Evolutionary conservation across 805 yeast species (phyloP).

Genomic region (Candida silvicultrix): DNA sequence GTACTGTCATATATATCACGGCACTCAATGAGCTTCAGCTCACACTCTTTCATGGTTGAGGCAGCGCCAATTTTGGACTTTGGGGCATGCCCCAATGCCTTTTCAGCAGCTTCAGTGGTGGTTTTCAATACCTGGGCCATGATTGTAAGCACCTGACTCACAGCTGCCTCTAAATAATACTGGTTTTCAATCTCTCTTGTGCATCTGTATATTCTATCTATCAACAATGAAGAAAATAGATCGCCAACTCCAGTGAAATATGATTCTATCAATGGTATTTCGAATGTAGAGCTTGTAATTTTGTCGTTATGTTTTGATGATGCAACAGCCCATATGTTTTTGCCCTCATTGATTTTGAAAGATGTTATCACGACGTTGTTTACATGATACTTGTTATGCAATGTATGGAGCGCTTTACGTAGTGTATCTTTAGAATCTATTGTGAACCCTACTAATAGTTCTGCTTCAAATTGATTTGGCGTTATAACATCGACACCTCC

Average conservation of each 20-base stretch:
- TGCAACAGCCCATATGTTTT: conserved; percentile 11
- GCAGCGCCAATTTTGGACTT: conserved; percentile 49
- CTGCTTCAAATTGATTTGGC: conserved; percentile 89
- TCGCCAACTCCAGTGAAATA: conserved; percentile 97
- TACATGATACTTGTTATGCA: conserved; percentile 45
- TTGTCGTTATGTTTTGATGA: conserved; percentile 8
- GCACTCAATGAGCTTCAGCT: conserved; percentile 61
- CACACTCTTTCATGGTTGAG: conserved; percentile 65
- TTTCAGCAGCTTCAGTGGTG: conserved; percentile 36
- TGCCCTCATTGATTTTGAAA: conserved; percentile 25
- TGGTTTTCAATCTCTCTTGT: conserved; percentile 1
- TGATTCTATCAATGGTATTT: conserved; percentile 59
- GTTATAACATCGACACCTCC: conserved; percentile 67
- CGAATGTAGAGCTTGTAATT: conserved; percentile 25
- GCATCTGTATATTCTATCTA: conserved; percentile 50
- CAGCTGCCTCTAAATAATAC: conserved; percentile 26
- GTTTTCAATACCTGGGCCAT: conserved; percentile 45
- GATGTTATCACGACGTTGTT: conserved; percentile 67
- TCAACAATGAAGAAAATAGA: conserved; percentile 70
- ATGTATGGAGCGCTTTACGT: conserved; percentile 34
- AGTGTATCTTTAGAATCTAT: conserved; percentile 36
- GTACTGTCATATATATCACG: conserved; percentile 27
- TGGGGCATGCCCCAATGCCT: conserved; percentile 30
- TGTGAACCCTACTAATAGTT: conserved; percentile 51
- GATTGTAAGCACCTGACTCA: conserved; percentile 48